Base-by-base conservation (phyloP, 2,329 filamentous ascomycete genomes). In the Aspergillus amoenus region DNA sequence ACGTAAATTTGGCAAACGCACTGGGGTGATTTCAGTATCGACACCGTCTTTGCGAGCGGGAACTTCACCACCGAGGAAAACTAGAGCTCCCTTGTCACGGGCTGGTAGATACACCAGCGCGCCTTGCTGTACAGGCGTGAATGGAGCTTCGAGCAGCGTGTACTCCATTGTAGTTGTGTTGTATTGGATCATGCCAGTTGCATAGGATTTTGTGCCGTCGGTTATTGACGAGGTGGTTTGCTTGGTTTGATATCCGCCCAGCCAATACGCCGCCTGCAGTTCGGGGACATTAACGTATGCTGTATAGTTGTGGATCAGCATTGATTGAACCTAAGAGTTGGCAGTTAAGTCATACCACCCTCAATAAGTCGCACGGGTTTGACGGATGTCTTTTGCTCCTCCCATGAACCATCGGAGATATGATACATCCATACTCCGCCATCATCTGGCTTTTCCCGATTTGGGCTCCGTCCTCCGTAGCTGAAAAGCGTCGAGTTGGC, bases 61-160 rank as follows among this genome's bases (percentile, higher is more conserved):
- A 12, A 61, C 55, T 37, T 64, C 60, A 11, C 61, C 61, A 39
- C 61, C 61, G 17, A 64, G 43, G 34, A 54, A 64, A n/a, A 62
- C 44, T 11, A 30, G 40, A 64, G 37, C 17, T 56, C 50, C 12
- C 60, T 60, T 39, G 21, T 51, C 42, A 4, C 58, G 52, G 32
- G 54, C 34, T 3, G 60, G 60, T 24, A 62, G 34, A 39, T 56
- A 62, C 27, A 59, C 50, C 11, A 62, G 50, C 1, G 61, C 59
- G 3, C 61, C 56, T 39, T 58, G 44, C 15, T 62, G 47, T 2
- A 62, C 52, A 4, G 60, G 55, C 15, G 52, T 48, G 15, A 56
- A 59, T 2, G 59, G 61, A 0, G 52, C 59, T 12, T 53, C 39
- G 4, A 62, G 37, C 22, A 55, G 27, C 18, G 45, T 52, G 12